Evolutionary conservation across 2,329 filamentous ascomycete species (phyloP), one percentile per base, ranked within the genome.

Genomic region (Botryotinia calthae): DNA sequence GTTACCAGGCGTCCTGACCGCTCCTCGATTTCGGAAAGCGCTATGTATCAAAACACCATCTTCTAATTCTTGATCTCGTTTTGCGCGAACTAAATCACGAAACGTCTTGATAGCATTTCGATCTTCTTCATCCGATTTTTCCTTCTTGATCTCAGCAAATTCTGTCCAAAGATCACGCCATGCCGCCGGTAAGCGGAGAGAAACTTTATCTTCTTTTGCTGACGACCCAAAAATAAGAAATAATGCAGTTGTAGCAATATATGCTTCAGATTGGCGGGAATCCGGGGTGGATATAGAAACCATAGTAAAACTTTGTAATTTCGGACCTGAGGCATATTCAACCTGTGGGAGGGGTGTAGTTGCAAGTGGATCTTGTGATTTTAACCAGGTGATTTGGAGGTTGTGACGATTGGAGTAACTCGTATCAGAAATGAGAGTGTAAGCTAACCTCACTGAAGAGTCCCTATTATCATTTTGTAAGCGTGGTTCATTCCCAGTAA

Each of bases 151-250:
- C 68, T 90, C 89, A 0, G 90, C 85, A 73, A 97, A 87, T 79
- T 98, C 94, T 16, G 87, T 86, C 90, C 95, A 98, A 1, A 98
- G 84, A 76, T 97, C 93, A 80, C 93, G 90, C 92, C 94, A 99
- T 2, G 88, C 86, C 0, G 91, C 86, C 6, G 95, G 93, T 25
- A 99, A 84, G 68, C 93, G 88, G 75, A 97, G 81, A 73, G 91
- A 91, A 3, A 93, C 88, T 81, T 97, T 98, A 75, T 97, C 94
- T 79, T 98, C 95, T 77, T 93, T 96, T 0, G 88, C 83, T 25
- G 90, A 93, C n/a, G 88, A 87, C 1, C 90, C 89, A 76, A 94
- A 97, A 0, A 97, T 86, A 58, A 93, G 87, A 80, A 97, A 98
- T 1, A 99, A 83, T 2, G 92, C 93, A 20, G 89, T 86, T 0